These are phyloP conservation scores for Tetrapyrgos nigripes DNA, from an alignment of 1,284 basidiomycete species.

Conservation along the genomic window DNA sequence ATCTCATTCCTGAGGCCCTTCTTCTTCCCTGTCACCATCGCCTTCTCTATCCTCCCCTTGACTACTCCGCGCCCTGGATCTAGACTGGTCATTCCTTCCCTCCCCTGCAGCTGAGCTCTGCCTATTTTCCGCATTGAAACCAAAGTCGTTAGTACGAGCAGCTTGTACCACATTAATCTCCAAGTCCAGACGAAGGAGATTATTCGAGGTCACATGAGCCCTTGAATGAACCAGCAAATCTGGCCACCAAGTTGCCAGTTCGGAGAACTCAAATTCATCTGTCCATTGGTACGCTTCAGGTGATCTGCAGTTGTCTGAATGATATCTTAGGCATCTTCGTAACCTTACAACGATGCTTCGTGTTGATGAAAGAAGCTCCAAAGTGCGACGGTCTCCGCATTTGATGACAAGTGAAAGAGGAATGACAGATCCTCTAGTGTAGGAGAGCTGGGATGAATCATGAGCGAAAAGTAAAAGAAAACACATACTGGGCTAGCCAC, in stretches of 20 bases:
- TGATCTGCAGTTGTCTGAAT: slow-evolving; percentile 10
- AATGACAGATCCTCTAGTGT: slow-evolving; percentile 47
- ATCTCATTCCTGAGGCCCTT: slow-evolving; percentile 11
- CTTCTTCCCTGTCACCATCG: neutral
- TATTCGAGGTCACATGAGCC: neutral
- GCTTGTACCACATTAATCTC: slow-evolving; percentile 3
- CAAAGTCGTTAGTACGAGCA: too few species aligned
- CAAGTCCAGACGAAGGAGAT: neutral
- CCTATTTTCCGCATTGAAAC: neutral
- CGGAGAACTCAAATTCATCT: slow-evolving; percentile 32
- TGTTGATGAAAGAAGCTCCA: slow-evolving; percentile 40
- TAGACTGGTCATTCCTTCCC: slow-evolving; percentile 2
- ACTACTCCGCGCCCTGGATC: neutral
- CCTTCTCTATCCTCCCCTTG: neutral
- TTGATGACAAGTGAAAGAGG: slow-evolving; percentile 39
- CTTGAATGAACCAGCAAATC: slow-evolving; percentile 21
- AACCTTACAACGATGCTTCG: slow-evolving; percentile 38
- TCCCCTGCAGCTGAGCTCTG: neutral
- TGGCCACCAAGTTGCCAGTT: slow-evolving; percentile 46
- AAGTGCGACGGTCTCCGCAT: slow-evolving; percentile 36
- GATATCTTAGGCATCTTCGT: slow-evolving; percentile 28
- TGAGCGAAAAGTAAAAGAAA: neutral
- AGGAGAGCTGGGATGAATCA: slow-evolving; percentile 35
- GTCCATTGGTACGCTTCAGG: slow-evolving; percentile 15
- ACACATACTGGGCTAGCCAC: slow-evolving; percentile 42